Conservation (phyloP, 352 stramenopile species). For the Globisporangium emineosum region DNA sequence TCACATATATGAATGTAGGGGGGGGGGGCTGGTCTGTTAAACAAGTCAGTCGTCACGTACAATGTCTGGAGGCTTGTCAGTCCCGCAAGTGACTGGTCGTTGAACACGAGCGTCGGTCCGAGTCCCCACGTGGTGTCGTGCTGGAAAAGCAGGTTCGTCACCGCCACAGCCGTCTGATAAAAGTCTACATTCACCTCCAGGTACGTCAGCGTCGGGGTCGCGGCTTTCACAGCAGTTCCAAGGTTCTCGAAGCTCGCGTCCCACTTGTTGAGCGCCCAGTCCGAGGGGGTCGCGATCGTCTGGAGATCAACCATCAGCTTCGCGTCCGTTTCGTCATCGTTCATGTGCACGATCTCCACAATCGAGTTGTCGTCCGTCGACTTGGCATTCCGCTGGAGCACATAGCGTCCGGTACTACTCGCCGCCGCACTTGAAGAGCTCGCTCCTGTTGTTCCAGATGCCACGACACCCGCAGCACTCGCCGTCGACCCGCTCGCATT, state of each 20-base stretch:
- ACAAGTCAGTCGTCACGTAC: conserved; percentile 8
- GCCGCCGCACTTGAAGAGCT: conserved; percentile 1
- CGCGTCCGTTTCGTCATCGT: conserved; percentile 16
- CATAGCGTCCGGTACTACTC: conserved; percentile 15
- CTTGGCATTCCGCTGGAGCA: conserved; percentile 27
- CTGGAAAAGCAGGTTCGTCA: conserved; percentile 15
- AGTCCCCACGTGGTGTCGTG: conserved; percentile 15
- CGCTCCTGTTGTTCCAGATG: background rate
- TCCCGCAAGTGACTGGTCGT: conserved; percentile 18
- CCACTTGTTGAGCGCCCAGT: conserved; percentile 37
- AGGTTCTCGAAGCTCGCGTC: conserved; percentile 21
- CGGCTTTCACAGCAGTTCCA: conserved; percentile 8
- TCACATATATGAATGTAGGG: background rate
- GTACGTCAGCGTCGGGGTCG: conserved; percentile 29
- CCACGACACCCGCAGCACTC: background rate
- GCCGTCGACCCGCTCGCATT: conserved; percentile 1
- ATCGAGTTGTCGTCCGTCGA: conserved; percentile 11
- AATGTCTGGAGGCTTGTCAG: conserved; percentile 30
- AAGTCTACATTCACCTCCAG: conserved; percentile 15
- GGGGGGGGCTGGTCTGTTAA: background rate
- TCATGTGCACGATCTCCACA: conserved; percentile 20
- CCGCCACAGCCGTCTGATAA: background rate
- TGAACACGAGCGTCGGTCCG: conserved; percentile 20
- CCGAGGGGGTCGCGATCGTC: conserved; percentile 16
- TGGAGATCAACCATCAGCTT: conserved; percentile 18